Evolutionary conservation across 2,329 filamentous ascomycete species (phyloP).

Genomic region (Phyllosticta paracitricarpa): DNA sequence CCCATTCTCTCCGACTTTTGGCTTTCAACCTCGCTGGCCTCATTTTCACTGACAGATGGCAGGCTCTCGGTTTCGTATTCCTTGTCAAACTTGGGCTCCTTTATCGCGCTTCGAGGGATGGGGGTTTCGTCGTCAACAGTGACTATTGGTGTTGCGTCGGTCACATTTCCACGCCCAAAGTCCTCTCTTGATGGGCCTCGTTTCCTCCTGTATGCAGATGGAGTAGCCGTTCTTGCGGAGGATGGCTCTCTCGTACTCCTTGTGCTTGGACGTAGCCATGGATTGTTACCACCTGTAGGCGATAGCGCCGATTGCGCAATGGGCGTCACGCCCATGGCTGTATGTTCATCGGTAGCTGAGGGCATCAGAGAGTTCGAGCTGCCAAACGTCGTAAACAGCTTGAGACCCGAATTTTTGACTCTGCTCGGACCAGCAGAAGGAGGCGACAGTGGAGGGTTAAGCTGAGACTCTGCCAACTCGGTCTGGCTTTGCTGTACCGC

Average conservation of each 20-base stretch:
- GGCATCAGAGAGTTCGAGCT: conserved; percentile 39
- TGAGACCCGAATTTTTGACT: conserved; percentile 73
- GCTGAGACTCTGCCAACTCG: conserved; percentile 39
- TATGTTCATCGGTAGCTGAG: conserved; percentile 55
- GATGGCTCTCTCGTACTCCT: conserved; percentile 34
- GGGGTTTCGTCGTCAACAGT: background rate
- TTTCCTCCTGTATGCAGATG: conserved; percentile 57
- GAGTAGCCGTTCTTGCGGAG: conserved; percentile 42
- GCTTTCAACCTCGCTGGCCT: background rate
- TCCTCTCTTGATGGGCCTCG: conserved; percentile 45
- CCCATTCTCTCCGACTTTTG: background rate
- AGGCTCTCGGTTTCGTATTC: background rate
- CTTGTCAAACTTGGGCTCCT: background rate
- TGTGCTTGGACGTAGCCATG: conserved; percentile 26
- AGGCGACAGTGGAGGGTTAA: conserved; percentile 66
- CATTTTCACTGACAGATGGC: background rate
- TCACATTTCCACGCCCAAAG: conserved; percentile 7
- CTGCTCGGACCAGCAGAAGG: conserved; percentile 38
- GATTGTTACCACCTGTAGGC: conserved; percentile 45
- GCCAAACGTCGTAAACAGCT: conserved; percentile 83
- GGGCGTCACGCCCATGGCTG: conserved; percentile 74
- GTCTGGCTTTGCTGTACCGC: conserved; percentile 47
- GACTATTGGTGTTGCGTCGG: background rate
- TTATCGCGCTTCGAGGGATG: conserved; percentile 1
- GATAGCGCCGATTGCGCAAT: conserved; percentile 62